Percentiles rank a stretch among this genome's conserved stretches.
Evolutionary conservation across 2,329 filamentous ascomycete genomes (phyloP).

Genomic region (Fusarium papillatum): DNA sequence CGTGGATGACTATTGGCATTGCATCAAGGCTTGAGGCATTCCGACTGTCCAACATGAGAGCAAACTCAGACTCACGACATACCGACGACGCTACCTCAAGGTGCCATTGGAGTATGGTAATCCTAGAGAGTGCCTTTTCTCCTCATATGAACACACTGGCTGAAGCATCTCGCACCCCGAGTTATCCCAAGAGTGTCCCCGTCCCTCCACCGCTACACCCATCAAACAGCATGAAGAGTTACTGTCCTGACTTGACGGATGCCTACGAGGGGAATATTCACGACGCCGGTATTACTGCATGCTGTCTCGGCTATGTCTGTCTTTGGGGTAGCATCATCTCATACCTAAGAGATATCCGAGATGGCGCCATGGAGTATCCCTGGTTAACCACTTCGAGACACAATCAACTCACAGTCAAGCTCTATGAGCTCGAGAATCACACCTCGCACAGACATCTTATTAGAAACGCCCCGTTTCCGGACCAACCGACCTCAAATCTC

Average conservation of each 20-base stretch:
- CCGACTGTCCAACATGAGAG: constrained; percentile 8
- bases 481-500: constrained; percentile 22
- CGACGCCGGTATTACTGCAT: constrained; percentile 22
- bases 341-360: constrained; percentile 34
- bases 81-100: constrained; percentile 17
- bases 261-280: constrained; percentile 29
- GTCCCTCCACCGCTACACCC: constrained; percentile 17
- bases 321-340: constrained; percentile 37
- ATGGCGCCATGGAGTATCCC: constrained; percentile 33
- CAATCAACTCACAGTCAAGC: constrained; percentile 30
- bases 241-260: constrained; percentile 37
- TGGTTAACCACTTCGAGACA: constrained; percentile 38
- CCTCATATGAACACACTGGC: constrained; percentile 14
- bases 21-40: constrained; percentile 33
- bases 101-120: constrained; percentile 38
- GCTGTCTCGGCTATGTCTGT: constrained; percentile 4
- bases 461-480: constrained; percentile 37
- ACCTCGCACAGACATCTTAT: constrained; percentile 34
- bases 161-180: background rate
- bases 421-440: constrained; percentile 38
- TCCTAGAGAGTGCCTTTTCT: constrained; percentile 30
- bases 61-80: background rate
- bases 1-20: constrained; percentile 43
- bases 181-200: constrained; percentile 30
- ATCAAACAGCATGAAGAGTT: constrained; percentile 25